Base-by-base conservation (phyloP, 371 early-diverging fungal genomes). In the Massospora cicadina region DNA sequence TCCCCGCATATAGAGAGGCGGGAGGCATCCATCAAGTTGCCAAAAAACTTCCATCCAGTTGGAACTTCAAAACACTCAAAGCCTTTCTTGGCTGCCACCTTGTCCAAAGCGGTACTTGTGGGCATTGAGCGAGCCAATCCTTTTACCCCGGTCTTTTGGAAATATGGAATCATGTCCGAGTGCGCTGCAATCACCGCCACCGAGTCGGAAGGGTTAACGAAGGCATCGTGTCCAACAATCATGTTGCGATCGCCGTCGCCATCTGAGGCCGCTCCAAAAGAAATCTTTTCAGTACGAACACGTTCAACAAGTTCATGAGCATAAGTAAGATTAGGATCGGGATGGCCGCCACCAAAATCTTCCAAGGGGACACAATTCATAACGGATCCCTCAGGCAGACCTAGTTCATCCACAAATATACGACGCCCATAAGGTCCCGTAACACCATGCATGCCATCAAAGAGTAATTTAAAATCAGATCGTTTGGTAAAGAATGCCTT, bases 241-340 rank as follows among this genome's bases (percentile, higher is more conserved):
- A 97, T 95, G 79, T 97, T 95, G 71, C 96, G 89, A 69, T 89
- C 90, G 69, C 92, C 90, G 74, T 89, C 91, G 68, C 88, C 89
- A 74, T 92, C 96, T 0, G 90, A 91, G 0, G 98, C 98, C 29
- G 95, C 96, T 60, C 95, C 98, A 71, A 98, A 91, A 65, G 79
- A 78, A 64, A 91, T 81, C 54, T 75, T 73, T 68, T 90, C 87
- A 71, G 76, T 77, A 65, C 81, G 79, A 17, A 95, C 96, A 13
- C 88, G 82, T 67, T 89, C 92, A 0, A 96, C 97, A 29, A 96
- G 75, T 53, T 89, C 89, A 71, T 92, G 89, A 17, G 98, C 96
- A 74, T 98, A 96, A 23, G 96, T 95, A 75, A 98, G 74, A 76
- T 98, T 98, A 26, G 98, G 98, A 74, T 98, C 98, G 10, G 98